These are phyloP conservation scores for Phialemonium atrogriseum DNA, from an alignment of 2,329 filamentous ascomycete genomes.

Conservation along the genomic window DNA sequence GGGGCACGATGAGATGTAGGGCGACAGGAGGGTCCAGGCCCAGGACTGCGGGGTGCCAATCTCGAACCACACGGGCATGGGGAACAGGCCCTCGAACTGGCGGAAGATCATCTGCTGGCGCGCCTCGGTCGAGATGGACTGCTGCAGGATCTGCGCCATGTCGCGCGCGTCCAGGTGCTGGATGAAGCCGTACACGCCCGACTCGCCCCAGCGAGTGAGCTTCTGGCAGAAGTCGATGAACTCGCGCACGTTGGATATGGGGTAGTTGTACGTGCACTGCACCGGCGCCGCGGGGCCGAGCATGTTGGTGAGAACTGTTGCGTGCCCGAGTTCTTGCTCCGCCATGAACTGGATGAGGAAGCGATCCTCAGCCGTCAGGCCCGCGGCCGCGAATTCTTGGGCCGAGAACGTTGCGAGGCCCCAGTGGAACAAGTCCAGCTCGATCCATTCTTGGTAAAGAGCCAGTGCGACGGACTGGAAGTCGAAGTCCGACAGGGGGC, in stretches of 20 bases:
- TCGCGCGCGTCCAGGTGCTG: slow-evolving; percentile 70
- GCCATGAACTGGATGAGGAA: slow-evolving; percentile 69
- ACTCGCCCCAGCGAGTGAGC: slow-evolving; percentile 73
- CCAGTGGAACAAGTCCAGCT: slow-evolving; percentile 74
- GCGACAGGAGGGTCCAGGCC: slow-evolving; percentile 75
- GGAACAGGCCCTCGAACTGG: slow-evolving; percentile 70
- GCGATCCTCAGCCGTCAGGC: slow-evolving; percentile 61
- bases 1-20: slow-evolving; percentile 73
- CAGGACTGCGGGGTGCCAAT: slow-evolving; percentile 74
- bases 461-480: slow-evolving; percentile 68
- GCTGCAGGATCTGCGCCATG: slow-evolving; percentile 62
- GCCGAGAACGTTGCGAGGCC: slow-evolving; percentile 62
- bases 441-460: slow-evolving; percentile 78
- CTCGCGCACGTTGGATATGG: slow-evolving; percentile 64
- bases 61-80: slow-evolving; percentile 79
- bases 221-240: slow-evolving; percentile 81
- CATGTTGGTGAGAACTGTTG: slow-evolving; percentile 69
- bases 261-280: slow-evolving; percentile 78
- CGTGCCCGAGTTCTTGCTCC: slow-evolving; percentile 69
- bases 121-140: slow-evolving; percentile 71
- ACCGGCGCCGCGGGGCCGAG: slow-evolving; percentile 61
- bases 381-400: slow-evolving; percentile 60
- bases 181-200: slow-evolving; percentile 74
- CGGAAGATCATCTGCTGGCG: slow-evolving; percentile 81
- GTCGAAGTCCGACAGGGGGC: slow-evolving; percentile 74